Base-by-base conservation (phyloP, 352 stramenopile genomes). In the Phytopythium delawarense region DNA sequence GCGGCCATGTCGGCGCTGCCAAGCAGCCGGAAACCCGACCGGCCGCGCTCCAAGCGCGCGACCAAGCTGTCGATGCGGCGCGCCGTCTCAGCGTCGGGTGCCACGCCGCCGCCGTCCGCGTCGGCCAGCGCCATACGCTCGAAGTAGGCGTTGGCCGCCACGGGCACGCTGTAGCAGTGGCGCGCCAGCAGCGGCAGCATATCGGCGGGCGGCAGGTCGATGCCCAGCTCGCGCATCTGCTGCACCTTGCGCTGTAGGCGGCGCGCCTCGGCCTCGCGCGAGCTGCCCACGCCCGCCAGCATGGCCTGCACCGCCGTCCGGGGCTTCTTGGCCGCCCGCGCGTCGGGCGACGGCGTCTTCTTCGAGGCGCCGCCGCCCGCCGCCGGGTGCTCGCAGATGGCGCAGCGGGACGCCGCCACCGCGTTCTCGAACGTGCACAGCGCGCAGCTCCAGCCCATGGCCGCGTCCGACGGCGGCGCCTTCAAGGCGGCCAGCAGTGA, bases 401-500 rank as follows among this genome's bases (percentile, higher is more conserved):
- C 71, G 61, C 86, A 95, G 59, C 70, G 70, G 4, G n/a, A n/a
- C 23, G 53, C 51, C 2, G 5, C 25, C 9, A 50, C 42, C 8
- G 65, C 71, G 57, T 95, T 95, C 72, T 89, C 74, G 65, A 84
- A 92, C 54, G 86, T 93, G 66, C 86, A 95, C 48, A 72, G 75
- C 46, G 69, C 60, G 64, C 86, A 95, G 66, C 64, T 82, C 86
- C 86, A 95, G 20, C 48, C 35, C 34, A 42, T 59, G 9, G 21
- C 20, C n/a, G n/a, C 16, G 51, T 40, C 8, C 28, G 28, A 32
- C 28, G 28, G 28, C 35, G 35, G 3, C 35, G 35, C 12, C 35
- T 40, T 15, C 35, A 40, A 40, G 8, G 6, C 28, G 28, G 25
- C 1, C 1, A 30, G 25, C 25, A 30, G 25, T 30, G 25, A 30